Percentiles rank a stretch among this genome's conserved stretches.
Evolutionary conservation across 2,329 filamentous ascomycete genomes (phyloP).

Genomic region (Samsoniella hepiali): DNA sequence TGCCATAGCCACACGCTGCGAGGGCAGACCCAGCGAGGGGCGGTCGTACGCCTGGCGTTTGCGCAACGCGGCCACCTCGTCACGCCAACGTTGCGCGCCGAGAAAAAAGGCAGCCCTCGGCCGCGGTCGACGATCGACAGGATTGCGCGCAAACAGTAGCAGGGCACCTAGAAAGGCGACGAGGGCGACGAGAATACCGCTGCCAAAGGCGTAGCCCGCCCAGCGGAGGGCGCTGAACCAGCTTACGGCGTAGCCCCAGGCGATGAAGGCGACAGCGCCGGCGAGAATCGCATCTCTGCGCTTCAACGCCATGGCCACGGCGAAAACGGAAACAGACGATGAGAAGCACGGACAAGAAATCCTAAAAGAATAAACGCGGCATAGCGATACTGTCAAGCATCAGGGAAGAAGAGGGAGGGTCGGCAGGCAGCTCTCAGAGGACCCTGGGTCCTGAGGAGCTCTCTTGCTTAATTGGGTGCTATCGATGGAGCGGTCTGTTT

Average conservation of each 20-base stretch:
- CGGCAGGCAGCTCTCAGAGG: background rate
- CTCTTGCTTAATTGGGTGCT: slow-evolving; percentile 6
- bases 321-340: slow-evolving; percentile 19
- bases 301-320: slow-evolving; percentile 63
- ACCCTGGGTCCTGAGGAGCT: slow-evolving; percentile 9
- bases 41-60: slow-evolving; percentile 64
- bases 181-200: slow-evolving; percentile 60
- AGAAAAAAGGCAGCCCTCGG: slow-evolving; percentile 57
- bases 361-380: background rate
- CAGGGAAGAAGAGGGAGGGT: background rate
- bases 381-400: background rate
- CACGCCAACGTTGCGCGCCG: slow-evolving; percentile 61
- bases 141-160: slow-evolving; percentile 58
- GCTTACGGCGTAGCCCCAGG: slow-evolving; percentile 82
- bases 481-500: slow-evolving; percentile 13
- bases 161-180: slow-evolving; percentile 35
- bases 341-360: background rate
- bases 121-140: slow-evolving; percentile 38
- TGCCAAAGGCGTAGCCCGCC: slow-evolving; percentile 77
- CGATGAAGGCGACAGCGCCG: slow-evolving; percentile 69
- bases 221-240: slow-evolving; percentile 82
- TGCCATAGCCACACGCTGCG: slow-evolving; percentile 72
- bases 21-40: slow-evolving; percentile 69
- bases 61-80: slow-evolving; percentile 65
- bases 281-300: slow-evolving; percentile 69